Evolutionary conservation across 2,329 filamentous ascomycete genomes (phyloP), one percentile per base, ranked within the genome.

Genomic region (Hymenoscyphus repandus): DNA sequence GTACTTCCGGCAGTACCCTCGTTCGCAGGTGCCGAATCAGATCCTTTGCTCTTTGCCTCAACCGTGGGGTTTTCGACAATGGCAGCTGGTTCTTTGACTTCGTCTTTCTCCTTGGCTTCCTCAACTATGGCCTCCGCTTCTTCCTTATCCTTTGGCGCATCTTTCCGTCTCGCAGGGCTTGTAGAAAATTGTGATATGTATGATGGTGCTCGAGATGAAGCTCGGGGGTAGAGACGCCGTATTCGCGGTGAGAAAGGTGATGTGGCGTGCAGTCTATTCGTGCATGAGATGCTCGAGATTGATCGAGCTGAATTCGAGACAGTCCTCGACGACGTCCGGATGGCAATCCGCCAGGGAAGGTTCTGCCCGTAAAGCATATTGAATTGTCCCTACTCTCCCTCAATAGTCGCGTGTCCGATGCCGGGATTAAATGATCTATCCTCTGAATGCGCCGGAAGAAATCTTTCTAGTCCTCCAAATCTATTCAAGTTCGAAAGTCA

Each of bases 281-380:
- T 30, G 37, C 22, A 20, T 11, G 43, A n/a, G 30, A 37, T 39
- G 32, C 32, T 49, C 18, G 44, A 47, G 3, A 39, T 40, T 5
- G 38, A 48, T 57, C 13, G 57, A 57, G 42, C 40, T 50, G 38
- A 50, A 49, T 49, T 56, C 15, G 22, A 39, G 27, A 22, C 37
- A 11, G 47, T 43, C 46, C 60, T 55, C 40, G 59, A 51, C 34
- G 59, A 54, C 41, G 58, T 64, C 50, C 61, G 57, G 44, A 67
- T 72, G 62, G 79, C 80, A 68, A 74, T 72, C 72, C 82, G 78
- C 82, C 82, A 86, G 70, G 80, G 78, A 64, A 84, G 69, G 59
- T 77, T 78, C 69, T 81, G 79, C 64, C 79, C 76, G 72, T 81
- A 80, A 67, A 82, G 74, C 82, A 85, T 86, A 57, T 50, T 56